Evolutionary conservation across 2,329 filamentous ascomycete genomes (phyloP).

Genomic region (Macrophomina phaseolina): DNA sequence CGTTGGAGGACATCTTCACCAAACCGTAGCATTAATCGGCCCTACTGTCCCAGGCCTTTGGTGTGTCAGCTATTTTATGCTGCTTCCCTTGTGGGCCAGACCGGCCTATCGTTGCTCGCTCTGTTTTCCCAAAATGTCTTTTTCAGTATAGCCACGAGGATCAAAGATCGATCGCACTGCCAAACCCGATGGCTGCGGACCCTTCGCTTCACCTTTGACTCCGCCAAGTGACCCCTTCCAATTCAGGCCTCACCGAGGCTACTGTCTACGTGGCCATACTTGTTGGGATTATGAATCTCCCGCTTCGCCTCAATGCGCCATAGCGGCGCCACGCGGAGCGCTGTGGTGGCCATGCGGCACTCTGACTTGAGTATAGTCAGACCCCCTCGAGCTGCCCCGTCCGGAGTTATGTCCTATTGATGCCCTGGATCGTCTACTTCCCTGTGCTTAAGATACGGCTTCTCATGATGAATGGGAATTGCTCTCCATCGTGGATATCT

Average conservation of each 20-base stretch:
- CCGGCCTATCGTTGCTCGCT: conserved; percentile 4
- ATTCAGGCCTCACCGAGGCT: background rate
- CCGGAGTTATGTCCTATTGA: background rate
- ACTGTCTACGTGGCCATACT: conserved; percentile 3
- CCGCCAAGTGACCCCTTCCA: background rate
- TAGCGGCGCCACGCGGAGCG: background rate
- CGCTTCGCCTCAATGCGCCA: background rate
- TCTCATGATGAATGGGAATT: background rate
- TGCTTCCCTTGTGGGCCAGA: background rate
- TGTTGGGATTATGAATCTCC: background rate
- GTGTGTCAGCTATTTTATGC: background rate
- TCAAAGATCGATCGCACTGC: conserved; percentile 14
- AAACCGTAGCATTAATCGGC: conserved; percentile 1
- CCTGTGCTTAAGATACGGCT: background rate
- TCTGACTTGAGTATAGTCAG: background rate
- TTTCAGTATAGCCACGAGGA: conserved; percentile 15
- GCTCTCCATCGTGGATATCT: background rate
- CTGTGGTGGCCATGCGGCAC: conserved; percentile 1
- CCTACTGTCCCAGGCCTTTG: conserved; percentile 1
- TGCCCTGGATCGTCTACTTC: background rate
- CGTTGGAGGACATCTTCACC: background rate
- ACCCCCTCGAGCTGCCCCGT: background rate
- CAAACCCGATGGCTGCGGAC: background rate
- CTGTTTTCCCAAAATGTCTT: background rate
- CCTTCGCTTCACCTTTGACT: background rate